These are phyloP conservation scores for Nicotiana benthamiana DNA, from an alignment of 257 asterid genomes.

Conservation along the genomic window DNA sequence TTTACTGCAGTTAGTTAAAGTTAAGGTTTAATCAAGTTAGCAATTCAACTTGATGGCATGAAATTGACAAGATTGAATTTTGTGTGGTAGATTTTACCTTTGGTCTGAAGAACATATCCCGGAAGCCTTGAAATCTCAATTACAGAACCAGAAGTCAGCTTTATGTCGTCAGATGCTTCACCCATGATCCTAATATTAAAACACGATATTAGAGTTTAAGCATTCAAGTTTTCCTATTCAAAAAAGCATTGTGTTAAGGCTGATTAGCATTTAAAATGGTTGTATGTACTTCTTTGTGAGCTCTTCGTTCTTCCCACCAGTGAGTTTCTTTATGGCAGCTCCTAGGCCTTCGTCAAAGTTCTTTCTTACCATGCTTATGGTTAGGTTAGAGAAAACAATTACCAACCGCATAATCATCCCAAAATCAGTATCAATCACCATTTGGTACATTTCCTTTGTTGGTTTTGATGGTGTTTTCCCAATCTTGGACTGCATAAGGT, in stretches of 20 bases:
- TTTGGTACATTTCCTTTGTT: constrained; percentile 57
- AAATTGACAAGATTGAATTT: not conserved
- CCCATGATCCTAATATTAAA: constrained; percentile 55
- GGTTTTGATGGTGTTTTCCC: constrained; percentile 58
- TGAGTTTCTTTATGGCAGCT: constrained; percentile 68
- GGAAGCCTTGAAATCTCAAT: constrained; percentile 74
- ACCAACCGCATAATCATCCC: constrained; percentile 55
- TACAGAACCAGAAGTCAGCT: constrained; percentile 56
- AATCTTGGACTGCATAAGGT: constrained; percentile 31
- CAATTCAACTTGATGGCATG: not conserved
- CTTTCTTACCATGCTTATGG: constrained; percentile 68
- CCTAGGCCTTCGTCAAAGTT: constrained; percentile 64
- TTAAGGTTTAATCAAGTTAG: not conserved
- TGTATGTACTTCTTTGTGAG: constrained; percentile 47
- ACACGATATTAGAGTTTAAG: constrained; percentile 12
- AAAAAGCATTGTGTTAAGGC: too few relatives aligned
- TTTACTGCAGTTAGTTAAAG: constrained; percentile 35
- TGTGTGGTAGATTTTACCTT: constrained; percentile 27
- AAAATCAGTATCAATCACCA: constrained; percentile 52
- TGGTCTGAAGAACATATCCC: constrained; percentile 66
- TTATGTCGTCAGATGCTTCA: constrained; percentile 56
- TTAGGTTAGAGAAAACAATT: constrained; percentile 53
- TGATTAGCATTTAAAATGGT: not conserved
- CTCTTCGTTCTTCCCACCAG: constrained; percentile 58
- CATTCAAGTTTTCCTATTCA: not conserved